These are phyloP conservation scores for Scalesia atractyloides DNA, from an alignment of 129 eudicot species.

Conservation along the genomic window DNA sequence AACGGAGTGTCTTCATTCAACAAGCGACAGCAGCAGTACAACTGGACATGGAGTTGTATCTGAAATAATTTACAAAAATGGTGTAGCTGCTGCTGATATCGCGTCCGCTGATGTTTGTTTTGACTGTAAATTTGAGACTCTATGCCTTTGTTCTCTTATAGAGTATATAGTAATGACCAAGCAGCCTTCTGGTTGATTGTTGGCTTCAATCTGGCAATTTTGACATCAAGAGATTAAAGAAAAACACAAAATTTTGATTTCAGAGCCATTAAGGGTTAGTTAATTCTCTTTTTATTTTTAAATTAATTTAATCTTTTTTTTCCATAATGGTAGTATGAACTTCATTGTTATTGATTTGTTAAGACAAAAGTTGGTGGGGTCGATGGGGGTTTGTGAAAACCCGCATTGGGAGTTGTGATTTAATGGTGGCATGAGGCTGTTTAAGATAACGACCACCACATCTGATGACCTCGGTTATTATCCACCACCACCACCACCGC, in stretches of 20 bases:
- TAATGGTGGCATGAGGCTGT: constrained; percentile 1
- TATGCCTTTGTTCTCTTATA: constrained; percentile 87
- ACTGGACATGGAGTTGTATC: constrained; percentile 26
- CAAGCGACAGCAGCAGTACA: constrained; percentile 20
- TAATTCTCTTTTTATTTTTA: not conserved
- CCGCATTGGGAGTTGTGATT: not conserved
- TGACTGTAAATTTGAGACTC: constrained; percentile 80
- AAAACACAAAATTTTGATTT: constrained; percentile 40
- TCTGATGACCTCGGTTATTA: not conserved
- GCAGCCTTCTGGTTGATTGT: constrained; percentile 49
- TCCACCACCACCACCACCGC: not conserved
- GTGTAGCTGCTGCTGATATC: constrained; percentile 46
- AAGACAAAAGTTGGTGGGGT: not conserved
- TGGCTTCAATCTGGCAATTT: constrained; percentile 50
- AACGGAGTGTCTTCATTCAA: constrained; percentile 57
- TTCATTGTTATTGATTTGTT: not conserved
- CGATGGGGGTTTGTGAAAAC: constrained; percentile 5
- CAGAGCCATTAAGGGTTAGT: constrained; percentile 7
- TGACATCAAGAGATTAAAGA: constrained; percentile 36
- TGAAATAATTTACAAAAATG: constrained; percentile 59
- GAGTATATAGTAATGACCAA: constrained; percentile 68
- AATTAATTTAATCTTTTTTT: not conserved
- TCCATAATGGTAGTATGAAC: constrained; percentile 5
- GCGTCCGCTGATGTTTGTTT: constrained; percentile 39
- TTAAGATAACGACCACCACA: not conserved